Evolutionary conservation across 2,329 filamentous ascomycete genomes (phyloP).

Genomic region (Xylariomycetidae sp.): DNA sequence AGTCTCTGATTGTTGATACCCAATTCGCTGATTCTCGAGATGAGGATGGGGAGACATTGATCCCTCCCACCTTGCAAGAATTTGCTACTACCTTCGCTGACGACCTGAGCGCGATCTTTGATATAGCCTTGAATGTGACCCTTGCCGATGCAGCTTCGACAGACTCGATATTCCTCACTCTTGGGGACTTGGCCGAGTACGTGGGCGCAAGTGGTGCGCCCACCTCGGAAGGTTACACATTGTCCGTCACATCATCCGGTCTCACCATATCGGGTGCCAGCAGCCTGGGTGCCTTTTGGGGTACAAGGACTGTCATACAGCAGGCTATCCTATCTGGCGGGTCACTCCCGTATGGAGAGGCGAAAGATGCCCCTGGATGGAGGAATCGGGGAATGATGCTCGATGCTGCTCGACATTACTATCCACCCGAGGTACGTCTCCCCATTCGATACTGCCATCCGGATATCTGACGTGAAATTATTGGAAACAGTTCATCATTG

Average conservation of each 20-base stretch:
- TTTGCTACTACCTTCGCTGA: conserved; percentile 43
- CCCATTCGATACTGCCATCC: too few relatives aligned
- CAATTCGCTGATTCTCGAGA: conserved; percentile 37
- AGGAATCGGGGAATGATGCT: conserved; percentile 42
- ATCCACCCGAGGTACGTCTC: conserved; percentile 39
- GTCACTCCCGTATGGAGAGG: conserved; percentile 36
- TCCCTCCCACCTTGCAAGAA: conserved; percentile 43
- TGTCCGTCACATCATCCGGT: conserved; percentile 35
- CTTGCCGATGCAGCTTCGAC: conserved; percentile 13
- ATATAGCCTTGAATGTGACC: conserved; percentile 24
- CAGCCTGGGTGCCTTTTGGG: conserved; percentile 54
- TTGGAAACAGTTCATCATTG: conserved; percentile 46
- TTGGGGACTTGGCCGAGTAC: conserved; percentile 35
- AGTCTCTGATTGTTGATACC: conserved; percentile 39
- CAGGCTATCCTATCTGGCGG: conserved; percentile 37
- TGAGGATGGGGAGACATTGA: conserved; percentile 42
- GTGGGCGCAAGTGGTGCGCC: conserved; percentile 39
- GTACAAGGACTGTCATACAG: conserved; percentile 50
- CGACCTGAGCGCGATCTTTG: conserved; percentile 27
- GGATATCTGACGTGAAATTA: too few relatives aligned
- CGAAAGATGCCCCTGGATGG: conserved; percentile 48
- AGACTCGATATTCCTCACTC: conserved; percentile 40
- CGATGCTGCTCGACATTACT: conserved; percentile 52
- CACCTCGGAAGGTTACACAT: conserved; percentile 45
- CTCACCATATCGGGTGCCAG: conserved; percentile 47